A percentile compares a stretch with the other conserved stretches of the same genome.
Conservation (phyloP, 2,329 filamentous ascomycete genomes). For the Exophiala oligosperma region DNA sequence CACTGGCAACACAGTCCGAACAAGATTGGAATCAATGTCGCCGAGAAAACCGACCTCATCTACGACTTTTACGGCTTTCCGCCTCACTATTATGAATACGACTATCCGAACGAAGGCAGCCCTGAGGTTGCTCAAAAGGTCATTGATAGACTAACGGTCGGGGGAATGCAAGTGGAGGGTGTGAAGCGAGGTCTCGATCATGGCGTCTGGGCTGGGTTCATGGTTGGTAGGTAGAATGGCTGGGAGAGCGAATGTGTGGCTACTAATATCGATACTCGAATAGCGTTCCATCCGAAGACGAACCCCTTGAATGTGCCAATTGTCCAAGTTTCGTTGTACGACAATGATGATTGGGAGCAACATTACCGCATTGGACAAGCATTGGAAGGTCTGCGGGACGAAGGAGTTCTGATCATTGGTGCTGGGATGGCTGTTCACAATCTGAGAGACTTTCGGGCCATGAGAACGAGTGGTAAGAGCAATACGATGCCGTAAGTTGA, state of each 20-base stretch:
- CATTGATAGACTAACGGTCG: neutral
- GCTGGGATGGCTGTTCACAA: neutral
- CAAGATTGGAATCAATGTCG: neutral
- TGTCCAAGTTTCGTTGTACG: neutral
- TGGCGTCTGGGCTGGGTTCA: neutral
- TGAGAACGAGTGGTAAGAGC: neutral
- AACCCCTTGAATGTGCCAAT: neutral
- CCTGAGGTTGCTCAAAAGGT: neutral
- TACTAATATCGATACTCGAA: no score
- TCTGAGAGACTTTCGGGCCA: neutral
- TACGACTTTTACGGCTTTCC: neutral
- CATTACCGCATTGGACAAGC: neutral
- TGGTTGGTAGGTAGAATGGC: neutral
- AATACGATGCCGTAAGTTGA: neutral
- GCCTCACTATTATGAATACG: neutral
- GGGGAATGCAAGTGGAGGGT: neutral
- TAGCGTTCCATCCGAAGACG: neutral
- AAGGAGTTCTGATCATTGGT: neutral
- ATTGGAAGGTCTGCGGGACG: neutral
- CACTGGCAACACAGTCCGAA: neutral
- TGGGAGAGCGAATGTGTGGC: no score
- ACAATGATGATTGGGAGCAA: neutral
- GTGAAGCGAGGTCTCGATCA: neutral
- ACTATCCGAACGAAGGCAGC: neutral
- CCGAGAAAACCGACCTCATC: neutral